Evolutionary conservation across 306 rosid species (phyloP), one percentile per base, ranked within the genome.

Genomic region (Psophocarpus tetragonolobus): DNA sequence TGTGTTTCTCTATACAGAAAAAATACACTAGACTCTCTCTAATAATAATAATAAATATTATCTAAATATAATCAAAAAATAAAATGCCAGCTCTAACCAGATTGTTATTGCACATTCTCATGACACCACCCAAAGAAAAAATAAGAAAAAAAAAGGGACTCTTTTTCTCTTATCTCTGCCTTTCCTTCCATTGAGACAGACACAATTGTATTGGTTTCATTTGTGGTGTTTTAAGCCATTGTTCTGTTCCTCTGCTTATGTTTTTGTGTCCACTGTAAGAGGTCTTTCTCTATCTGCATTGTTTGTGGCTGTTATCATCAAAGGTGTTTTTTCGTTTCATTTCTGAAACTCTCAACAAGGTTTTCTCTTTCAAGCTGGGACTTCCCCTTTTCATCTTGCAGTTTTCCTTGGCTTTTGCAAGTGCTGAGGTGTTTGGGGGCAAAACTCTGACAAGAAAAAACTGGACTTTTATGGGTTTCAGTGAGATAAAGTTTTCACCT

Each of bases 31-130:
- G n/a, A n/a, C n/a, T n/a, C n/a, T n/a, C n/a, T n/a, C n/a, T n/a
- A n/a, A n/a, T n/a, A n/a, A n/a, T n/a, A n/a, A n/a, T n/a, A n/a
- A n/a, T n/a, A n/a, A n/a, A n/a, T n/a, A n/a, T n/a, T n/a, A n/a
- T n/a, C 29, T 67, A 10, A 72, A 74, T 35, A 69, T 35, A 36
- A 10, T 3, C 32, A 5, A 13, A 6, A 68, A 32, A 72, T 39
- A 29, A 45, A 41, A 2, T 84, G 81, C 76, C 83, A 84, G 85
- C 85, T 80, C 82, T 48, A 74, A 71, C 83, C 81, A 69, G 88
- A 84, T 84, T 87, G 87, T 61, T 85, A 35, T 71, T 74, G 26
- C 80, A 60, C 85, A 68, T 60, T 85, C 80, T 65, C 65, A 58
- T 69, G 75, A 81, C 6, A 30, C 67, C 67, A 32, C 7, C 4